These are phyloP conservation scores for Ulota crispa DNA, from an alignment of 225 moss, liverwort and hornwort genomes.

Conservation along the genomic window DNA sequence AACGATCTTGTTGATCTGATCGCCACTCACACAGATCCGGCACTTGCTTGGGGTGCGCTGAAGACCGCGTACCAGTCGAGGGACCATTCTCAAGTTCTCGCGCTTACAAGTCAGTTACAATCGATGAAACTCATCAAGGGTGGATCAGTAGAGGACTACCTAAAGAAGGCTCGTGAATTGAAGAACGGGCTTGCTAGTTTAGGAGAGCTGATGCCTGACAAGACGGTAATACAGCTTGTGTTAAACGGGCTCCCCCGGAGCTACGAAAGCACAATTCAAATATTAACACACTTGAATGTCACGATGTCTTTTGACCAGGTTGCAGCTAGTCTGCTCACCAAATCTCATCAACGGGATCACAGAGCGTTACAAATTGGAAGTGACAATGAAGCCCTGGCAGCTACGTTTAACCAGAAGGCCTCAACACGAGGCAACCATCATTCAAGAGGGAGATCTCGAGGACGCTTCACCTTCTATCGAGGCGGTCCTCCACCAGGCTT, in stretches of 20 bases:
- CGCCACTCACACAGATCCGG: too few species aligned
- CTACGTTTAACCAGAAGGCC: too few species aligned
- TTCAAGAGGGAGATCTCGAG: too few species aligned
- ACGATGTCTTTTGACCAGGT: neutral
- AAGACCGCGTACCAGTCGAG: neutral
- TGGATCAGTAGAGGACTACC: neutral
- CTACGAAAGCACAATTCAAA: neutral
- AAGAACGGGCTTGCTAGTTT: neutral
- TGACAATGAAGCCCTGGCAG: too few species aligned
- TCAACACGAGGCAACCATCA: too few species aligned
- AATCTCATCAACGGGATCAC: too few species aligned
- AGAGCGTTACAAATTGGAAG: too few species aligned
- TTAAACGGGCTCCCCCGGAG: fast-evolving
- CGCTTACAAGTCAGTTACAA: neutral
- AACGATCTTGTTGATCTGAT: neutral
- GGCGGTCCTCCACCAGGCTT: too few species aligned
- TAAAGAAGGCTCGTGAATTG: neutral
- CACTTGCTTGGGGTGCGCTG: neutral
- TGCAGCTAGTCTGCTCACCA: too few species aligned
- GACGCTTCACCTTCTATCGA: too few species aligned
- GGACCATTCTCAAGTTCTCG: neutral
- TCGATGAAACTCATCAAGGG: neutral
- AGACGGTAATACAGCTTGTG: neutral
- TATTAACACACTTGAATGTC: neutral
- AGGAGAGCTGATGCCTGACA: neutral